Percentiles rank a stretch among this genome's conserved stretches.
phyloP scores from a whole-genome alignment of 139 green algal species.

The Chloropicon primus region DNA sequence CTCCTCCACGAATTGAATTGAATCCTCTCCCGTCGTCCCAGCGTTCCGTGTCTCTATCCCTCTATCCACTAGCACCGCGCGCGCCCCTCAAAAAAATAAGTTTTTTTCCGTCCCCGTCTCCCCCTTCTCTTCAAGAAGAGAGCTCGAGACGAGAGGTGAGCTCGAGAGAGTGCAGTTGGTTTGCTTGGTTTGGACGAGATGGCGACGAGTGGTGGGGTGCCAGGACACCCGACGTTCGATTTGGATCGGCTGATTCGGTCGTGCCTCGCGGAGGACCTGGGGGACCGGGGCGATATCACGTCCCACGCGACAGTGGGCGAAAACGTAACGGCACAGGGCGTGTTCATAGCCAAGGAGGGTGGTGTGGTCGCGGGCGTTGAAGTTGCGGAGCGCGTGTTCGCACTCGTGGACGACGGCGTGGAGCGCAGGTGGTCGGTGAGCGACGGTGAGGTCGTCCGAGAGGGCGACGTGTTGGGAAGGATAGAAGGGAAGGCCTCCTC shows the following conservation, averaged over 20 bases:
- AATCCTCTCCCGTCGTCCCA: too few relatives aligned
- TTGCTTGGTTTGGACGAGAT: too few relatives aligned
- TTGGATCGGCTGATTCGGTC: not conserved
- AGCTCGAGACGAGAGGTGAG: too few relatives aligned
- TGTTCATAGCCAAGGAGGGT: conserved; percentile 81
- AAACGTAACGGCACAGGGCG: conserved; percentile 35
- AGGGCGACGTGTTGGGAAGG: conserved; percentile 28
- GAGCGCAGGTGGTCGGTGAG: conserved; percentile 20
- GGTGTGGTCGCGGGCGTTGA: conserved; percentile 63
- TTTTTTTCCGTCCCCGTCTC: too few relatives aligned
- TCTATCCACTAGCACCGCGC: not conserved
- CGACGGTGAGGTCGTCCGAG: conserved; percentile 18
- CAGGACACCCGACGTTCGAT: not conserved
- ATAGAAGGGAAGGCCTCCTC: conserved; percentile 49
- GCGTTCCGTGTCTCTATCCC: too few relatives aligned
- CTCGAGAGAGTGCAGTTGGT: too few relatives aligned
- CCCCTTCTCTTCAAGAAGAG: not conserved
- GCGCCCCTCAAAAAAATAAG: too few relatives aligned
- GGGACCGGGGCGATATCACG: not conserved
- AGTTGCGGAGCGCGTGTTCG: conserved; percentile 1
- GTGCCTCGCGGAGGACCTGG: not conserved
- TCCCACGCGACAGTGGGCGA: not conserved
- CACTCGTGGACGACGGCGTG: conserved; percentile 13
- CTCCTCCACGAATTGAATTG: too few relatives aligned
- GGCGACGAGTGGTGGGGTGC: too few relatives aligned